Conservation (phyloP, 257 asterid species). For the Fraxinus excelsior region DNA sequence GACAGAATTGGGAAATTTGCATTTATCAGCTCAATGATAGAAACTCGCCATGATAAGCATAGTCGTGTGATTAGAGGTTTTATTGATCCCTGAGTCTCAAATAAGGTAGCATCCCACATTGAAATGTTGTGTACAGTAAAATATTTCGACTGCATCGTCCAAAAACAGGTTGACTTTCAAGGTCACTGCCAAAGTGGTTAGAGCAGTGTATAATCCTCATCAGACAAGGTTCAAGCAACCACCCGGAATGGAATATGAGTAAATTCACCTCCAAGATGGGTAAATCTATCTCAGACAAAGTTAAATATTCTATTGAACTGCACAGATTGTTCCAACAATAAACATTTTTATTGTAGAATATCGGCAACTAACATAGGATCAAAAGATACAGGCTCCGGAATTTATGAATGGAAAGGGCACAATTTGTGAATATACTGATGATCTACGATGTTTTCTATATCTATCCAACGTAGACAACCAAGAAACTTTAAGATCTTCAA, state of each 20-base stretch:
- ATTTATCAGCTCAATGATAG: background rate
- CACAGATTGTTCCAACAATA: background rate
- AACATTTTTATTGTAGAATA: background rate
- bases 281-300: background rate
- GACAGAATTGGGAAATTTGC: background rate
- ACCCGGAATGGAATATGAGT: background rate
- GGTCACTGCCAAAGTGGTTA: background rate
- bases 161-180: background rate
- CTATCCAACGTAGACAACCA: background rate
- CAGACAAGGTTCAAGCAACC: background rate
- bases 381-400: background rate
- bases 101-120: background rate
- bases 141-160: too few species aligned
- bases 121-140: background rate
- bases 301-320: background rate
- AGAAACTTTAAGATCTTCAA: background rate
- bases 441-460: background rate
- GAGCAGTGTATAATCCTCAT: background rate
- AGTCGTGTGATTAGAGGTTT: background rate
- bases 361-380: background rate
- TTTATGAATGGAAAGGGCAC: background rate
- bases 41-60: background rate
- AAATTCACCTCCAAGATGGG: background rate
- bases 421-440: background rate
- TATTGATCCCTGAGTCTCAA: background rate